Evolutionary conservation across 1,284 basidiomycete genomes (phyloP).

Genomic region (Kalmanozyma brasiliensis): DNA sequence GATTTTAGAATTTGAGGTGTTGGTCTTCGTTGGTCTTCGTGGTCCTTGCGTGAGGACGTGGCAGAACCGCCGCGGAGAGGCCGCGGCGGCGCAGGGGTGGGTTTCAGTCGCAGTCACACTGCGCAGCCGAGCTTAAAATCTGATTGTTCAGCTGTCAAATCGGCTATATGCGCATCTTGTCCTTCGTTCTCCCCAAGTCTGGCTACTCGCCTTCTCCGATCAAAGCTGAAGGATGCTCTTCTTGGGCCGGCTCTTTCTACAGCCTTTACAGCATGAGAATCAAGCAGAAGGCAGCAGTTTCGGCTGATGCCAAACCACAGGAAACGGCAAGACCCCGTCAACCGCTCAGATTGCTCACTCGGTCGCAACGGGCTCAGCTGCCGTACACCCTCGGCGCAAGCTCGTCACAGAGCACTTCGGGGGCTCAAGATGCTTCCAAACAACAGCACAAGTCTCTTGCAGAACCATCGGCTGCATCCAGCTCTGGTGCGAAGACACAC

Average conservation of each 20-base stretch:
- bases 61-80: too few species aligned
- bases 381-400: background rate
- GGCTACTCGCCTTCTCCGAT: background rate
- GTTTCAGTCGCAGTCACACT: too few species aligned
- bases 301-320: background rate
- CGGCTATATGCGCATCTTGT: too few species aligned
- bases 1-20: constrained; percentile 7
- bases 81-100: too few species aligned
- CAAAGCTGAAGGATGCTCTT: background rate
- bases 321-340: background rate
- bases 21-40: too few species aligned
- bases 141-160: background rate
- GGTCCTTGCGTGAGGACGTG: background rate
- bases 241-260: constrained; percentile 2
- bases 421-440: background rate
- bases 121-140: background rate
- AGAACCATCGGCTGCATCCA: background rate
- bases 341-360: background rate
- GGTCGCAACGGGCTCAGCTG: background rate
- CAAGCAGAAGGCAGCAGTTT: background rate
- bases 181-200: background rate
- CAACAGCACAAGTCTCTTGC: background rate
- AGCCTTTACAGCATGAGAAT: constrained; percentile 5
- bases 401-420: background rate
- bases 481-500: background rate